Percentiles rank a stretch among this genome's conserved stretches.
Conservation (phyloP, 2,329 filamentous ascomycete genomes). For the Apiospora aurea region DNA sequence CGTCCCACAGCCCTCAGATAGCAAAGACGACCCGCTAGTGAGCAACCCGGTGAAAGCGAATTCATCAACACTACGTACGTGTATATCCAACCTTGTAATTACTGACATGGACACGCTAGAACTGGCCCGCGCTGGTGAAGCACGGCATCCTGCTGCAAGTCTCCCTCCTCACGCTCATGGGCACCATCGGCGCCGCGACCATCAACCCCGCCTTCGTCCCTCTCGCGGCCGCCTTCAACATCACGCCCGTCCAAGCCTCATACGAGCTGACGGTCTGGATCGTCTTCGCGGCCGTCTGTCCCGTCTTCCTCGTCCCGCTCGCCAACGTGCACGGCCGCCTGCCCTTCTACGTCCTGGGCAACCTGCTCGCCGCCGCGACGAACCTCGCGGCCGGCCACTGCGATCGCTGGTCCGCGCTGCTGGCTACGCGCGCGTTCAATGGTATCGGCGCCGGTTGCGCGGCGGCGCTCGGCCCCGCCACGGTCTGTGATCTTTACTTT, state of each 20-base stretch:
- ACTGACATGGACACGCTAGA: neutral
- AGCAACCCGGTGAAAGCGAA: neutral
- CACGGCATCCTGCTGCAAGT: conserved; percentile 36
- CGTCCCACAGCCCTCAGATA: conserved; percentile 18
- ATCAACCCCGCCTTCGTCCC: conserved; percentile 44
- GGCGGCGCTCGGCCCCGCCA: conserved; percentile 32
- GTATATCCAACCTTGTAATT: too few species aligned
- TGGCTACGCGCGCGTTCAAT: conserved; percentile 34
- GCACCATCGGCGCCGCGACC: conserved; percentile 38
- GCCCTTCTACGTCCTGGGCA: conserved; percentile 42
- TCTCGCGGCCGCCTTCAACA: conserved; percentile 39
- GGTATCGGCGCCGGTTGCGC: conserved; percentile 31
- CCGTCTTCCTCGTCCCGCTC: conserved; percentile 38
- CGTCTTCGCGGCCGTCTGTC: conserved; percentile 43
- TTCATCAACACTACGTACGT: too few species aligned
- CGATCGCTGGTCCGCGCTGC: conserved; percentile 31
- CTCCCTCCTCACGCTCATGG: conserved; percentile 41
- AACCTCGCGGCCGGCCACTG: conserved; percentile 38
- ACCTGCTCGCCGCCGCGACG: conserved; percentile 40
- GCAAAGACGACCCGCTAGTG: conserved; percentile 24
- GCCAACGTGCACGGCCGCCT: conserved; percentile 44
- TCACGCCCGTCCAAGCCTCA: conserved; percentile 40
- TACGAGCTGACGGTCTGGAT: conserved; percentile 45
- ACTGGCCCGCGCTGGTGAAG: neutral
- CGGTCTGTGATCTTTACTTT: conserved; percentile 35